These are phyloP conservation scores for Guillardia theta DNA, from an alignment of 78 protist species.

Conservation along the genomic window DNA sequence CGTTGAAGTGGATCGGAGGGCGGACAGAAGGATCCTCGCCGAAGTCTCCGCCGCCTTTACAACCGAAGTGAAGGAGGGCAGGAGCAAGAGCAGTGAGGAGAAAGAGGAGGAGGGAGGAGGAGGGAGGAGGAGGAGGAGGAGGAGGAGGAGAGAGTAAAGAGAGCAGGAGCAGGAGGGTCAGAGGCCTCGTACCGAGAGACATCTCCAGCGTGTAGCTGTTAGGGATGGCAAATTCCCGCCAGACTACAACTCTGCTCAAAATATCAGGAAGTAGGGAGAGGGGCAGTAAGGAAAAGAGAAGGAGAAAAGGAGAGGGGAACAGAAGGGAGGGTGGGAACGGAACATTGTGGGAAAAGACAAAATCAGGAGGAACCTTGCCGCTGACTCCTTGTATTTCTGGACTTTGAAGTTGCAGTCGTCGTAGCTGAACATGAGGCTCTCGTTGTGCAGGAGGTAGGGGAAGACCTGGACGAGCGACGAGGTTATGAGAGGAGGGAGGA, in stretches of 20 bases:
- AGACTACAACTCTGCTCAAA: too few species aligned
- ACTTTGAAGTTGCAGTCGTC: conserved; percentile 47
- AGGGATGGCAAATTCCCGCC: too few species aligned
- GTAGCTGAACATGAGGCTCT: conserved; percentile 39
- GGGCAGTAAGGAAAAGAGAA: background rate
- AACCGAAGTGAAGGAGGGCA: background rate
- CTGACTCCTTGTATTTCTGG: background rate
- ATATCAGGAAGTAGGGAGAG: background rate
- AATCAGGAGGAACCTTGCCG: background rate
- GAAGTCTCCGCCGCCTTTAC: background rate
- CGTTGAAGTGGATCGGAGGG: background rate
- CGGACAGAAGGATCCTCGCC: background rate
- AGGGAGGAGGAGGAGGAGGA: background rate
- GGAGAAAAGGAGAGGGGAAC: background rate
- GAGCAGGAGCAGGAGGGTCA: too few species aligned
- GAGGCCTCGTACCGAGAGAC: too few species aligned
- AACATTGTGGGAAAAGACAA: background rate
- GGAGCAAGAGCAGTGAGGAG: background rate
- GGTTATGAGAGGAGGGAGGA: too few species aligned
- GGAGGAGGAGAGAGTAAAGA: background rate
- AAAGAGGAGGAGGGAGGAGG: background rate
- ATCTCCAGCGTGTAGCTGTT: conserved; percentile 7
- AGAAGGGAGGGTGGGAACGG: background rate
- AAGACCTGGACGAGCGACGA: too few species aligned
- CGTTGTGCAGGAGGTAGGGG: conserved; percentile 9